phyloP scores from a whole-genome alignment of 2,329 filamentous ascomycete genomes.

The Periconia digitata region DNA sequence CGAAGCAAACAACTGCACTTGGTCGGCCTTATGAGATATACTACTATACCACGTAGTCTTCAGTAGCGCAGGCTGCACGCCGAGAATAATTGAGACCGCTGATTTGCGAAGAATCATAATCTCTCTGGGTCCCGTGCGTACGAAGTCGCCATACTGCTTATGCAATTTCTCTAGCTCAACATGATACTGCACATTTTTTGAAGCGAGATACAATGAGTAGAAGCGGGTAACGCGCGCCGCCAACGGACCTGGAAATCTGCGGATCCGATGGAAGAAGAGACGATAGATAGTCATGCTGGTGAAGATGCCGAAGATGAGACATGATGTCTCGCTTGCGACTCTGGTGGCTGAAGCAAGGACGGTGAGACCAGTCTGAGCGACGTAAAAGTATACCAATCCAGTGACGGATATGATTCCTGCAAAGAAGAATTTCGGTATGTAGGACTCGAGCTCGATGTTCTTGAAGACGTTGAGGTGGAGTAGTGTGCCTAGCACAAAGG shows the following conservation, averaged over 20 bases:
- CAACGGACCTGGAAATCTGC: conserved; percentile 27
- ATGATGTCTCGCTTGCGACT: too few species aligned
- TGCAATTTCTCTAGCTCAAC: conserved; percentile 32
- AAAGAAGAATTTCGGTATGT: too few species aligned
- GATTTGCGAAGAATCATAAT: conserved; percentile 22
- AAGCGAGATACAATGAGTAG: conserved; percentile 21
- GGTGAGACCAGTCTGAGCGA: too few species aligned
- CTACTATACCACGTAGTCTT: conserved; percentile 33
- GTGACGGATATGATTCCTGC: too few species aligned
- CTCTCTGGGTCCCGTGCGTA: conserved; percentile 33
- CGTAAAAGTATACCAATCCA: too few species aligned
- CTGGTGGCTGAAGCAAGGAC: too few species aligned
- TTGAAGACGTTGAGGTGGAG: too few species aligned
- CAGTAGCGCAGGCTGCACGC: conserved; percentile 22
- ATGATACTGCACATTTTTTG: conserved; percentile 31
- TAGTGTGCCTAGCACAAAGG: too few species aligned
- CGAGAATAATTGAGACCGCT: conserved; percentile 23
- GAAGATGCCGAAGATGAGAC: conserved; percentile 17
- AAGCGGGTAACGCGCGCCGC: conserved; percentile 21
- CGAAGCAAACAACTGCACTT: conserved; percentile 24
- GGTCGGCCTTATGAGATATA: conserved; percentile 20
- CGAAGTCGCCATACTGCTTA: conserved; percentile 36
- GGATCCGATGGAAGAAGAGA: conserved; percentile 26
- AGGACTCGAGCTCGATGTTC: too few species aligned
- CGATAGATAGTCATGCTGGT: conserved; percentile 27